These are phyloP conservation scores for Fusarium sambucinum DNA, from an alignment of 2,329 filamentous ascomycete genomes.

Conservation along the genomic window DNA sequence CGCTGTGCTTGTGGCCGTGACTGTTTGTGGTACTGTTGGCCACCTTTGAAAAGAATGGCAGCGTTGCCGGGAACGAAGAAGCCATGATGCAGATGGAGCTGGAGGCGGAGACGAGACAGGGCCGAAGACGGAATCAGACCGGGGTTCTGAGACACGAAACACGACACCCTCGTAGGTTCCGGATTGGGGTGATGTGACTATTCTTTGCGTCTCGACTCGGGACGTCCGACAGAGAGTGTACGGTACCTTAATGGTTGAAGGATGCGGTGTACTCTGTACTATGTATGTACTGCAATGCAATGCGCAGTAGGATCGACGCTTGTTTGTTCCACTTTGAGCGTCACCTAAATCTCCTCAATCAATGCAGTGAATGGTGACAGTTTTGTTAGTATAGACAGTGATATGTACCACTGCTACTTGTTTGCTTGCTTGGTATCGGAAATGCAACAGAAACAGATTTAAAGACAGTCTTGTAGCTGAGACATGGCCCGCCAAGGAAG, in stretches of 20 bases:
- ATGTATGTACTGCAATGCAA: conserved; percentile 23
- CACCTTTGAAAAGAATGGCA: conserved; percentile 58
- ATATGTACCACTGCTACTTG: neutral
- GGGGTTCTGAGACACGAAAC: conserved; percentile 34
- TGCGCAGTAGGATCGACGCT: conserved; percentile 39
- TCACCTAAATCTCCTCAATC: conserved; percentile 30
- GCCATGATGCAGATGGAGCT: conserved; percentile 37
- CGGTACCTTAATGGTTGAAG: conserved; percentile 20
- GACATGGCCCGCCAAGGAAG: conserved; percentile 55
- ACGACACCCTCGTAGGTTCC: conserved; percentile 40
- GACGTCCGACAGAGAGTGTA: conserved; percentile 27
- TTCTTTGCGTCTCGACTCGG: conserved; percentile 31
- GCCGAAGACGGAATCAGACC: conserved; percentile 28
- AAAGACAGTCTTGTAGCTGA: conserved; percentile 48
- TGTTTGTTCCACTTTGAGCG: conserved; percentile 38
- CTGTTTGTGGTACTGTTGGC: conserved; percentile 38
- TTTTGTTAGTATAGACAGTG: conserved; percentile 5
- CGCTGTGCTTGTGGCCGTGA: conserved; percentile 51
- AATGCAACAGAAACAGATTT: conserved; percentile 33
- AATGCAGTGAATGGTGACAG: conserved; percentile 4
- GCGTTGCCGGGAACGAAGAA: conserved; percentile 52
- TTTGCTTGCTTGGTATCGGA: neutral
- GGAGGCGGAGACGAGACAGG: conserved; percentile 15
- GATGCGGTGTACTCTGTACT: conserved; percentile 40
- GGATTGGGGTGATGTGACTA: conserved; percentile 30